Conservation (phyloP, 257 asterid species). For the Petunia secreta region DNA sequence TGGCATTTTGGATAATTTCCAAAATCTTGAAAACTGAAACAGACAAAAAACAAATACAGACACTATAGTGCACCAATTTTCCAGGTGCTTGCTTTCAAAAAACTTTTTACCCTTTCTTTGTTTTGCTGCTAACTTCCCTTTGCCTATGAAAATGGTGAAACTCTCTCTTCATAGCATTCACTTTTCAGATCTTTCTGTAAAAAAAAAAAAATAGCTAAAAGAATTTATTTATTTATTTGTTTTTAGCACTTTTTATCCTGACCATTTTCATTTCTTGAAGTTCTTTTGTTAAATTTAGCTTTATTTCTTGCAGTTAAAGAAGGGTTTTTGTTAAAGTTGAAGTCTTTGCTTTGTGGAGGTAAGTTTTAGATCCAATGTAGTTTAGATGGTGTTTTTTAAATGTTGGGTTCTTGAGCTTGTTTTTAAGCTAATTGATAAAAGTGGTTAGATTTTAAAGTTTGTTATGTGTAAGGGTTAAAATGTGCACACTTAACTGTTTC, state of each 20-base stretch:
- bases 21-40: conserved; percentile 19
- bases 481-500: neutral
- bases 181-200: conserved; percentile 17
- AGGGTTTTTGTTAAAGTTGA: conserved; percentile 1
- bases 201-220: neutral
- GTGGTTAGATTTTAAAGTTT: neutral
- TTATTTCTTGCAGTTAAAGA: neutral
- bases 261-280: neutral
- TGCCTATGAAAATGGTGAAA: neutral
- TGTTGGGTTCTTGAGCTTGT: neutral
- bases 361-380: conserved; percentile 26
- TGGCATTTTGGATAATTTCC: conserved; percentile 1
- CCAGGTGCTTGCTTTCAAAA: neutral
- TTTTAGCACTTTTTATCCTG: conserved; percentile 12
- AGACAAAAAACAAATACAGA: neutral
- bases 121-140: neutral
- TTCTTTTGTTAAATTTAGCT: neutral
- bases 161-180: neutral
- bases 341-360: conserved; percentile 25
- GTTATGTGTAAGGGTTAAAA: neutral
- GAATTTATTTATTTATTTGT: neutral
- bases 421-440: neutral
- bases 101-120: too few species aligned
- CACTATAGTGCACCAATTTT: neutral
- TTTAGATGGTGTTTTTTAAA: neutral